phyloP scores from a whole-genome alignment of 179 eudicot species.

The Beta corolliflora region DNA sequence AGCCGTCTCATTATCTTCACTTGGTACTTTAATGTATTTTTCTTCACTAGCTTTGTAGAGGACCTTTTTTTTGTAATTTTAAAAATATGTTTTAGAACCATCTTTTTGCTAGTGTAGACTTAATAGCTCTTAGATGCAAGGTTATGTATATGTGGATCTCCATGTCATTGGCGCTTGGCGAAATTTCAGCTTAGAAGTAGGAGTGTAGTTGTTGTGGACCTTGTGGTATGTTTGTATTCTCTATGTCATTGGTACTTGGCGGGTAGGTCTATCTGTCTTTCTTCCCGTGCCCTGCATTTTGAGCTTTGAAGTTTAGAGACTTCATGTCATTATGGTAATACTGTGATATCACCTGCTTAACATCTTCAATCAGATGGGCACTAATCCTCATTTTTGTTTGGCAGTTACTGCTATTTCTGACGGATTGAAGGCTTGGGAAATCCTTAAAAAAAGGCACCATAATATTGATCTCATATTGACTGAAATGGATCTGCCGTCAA shows the following conservation, averaged over 20 bases:
- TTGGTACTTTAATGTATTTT: neutral
- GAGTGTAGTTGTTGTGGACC: neutral
- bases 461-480: slow-evolving; percentile 64
- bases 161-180: neutral
- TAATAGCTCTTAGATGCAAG: neutral
- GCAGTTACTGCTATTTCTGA: slow-evolving; percentile 71
- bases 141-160: neutral
- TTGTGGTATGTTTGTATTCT: neutral
- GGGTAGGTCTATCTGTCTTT: neutral
- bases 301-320: no score
- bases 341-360: neutral
- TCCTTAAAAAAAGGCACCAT: slow-evolving; percentile 48
- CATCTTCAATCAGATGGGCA: neutral
- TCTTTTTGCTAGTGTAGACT: neutral
- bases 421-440: slow-evolving; percentile 75
- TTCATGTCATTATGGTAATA: neutral
- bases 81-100: neutral
- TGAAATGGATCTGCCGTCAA: slow-evolving; percentile 61
- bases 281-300: no score
- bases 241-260: neutral
- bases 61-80: no score
- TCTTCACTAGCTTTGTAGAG: neutral
- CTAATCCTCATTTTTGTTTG: slow-evolving; percentile 8
- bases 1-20: no score
- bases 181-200: neutral